These are phyloP conservation scores for Ramaria sp. DNA, from an alignment of 768 basidiomycete genomes.

Conservation along the genomic window DNA sequence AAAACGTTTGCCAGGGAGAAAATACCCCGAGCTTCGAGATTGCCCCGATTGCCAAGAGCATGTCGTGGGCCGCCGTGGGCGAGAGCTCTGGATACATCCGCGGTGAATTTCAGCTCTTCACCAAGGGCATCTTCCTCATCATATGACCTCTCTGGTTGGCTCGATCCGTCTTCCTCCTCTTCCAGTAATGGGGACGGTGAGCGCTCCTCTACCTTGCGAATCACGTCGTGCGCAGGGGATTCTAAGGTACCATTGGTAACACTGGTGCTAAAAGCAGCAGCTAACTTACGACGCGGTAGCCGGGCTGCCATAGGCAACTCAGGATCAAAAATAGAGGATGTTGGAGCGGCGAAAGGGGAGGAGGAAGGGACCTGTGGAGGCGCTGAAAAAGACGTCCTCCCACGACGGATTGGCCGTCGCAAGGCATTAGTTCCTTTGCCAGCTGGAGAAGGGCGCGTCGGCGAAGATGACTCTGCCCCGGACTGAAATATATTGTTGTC, in stretches of 20 bases:
- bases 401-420: constrained; percentile 29
- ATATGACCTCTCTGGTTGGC: constrained; percentile 3
- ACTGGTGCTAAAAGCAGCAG: neutral
- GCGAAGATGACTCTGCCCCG: constrained; percentile 81
- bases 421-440: constrained; percentile 32
- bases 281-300: neutral
- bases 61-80: constrained; percentile 21
- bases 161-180: constrained; percentile 22
- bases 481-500: constrained; percentile 88
- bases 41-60: constrained; percentile 11
- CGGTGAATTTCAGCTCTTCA: constrained; percentile 6
- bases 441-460: constrained; percentile 50
- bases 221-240: neutral
- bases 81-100: constrained; percentile 27
- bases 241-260: neutral
- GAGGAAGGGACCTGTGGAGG: constrained; percentile 36
- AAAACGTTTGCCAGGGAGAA: constrained; percentile 20
- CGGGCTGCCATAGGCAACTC: constrained; percentile 25
- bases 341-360: constrained; percentile 5
- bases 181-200: constrained; percentile 7
- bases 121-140: constrained; percentile 13
- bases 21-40: neutral
- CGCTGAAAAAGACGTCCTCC: constrained; percentile 63
- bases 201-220: neutral
- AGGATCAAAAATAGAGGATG: constrained; percentile 40